These are phyloP conservation scores for Phytophthora sansomeana DNA, from an alignment of 352 stramenopile genomes.

Conservation along the genomic window DNA sequence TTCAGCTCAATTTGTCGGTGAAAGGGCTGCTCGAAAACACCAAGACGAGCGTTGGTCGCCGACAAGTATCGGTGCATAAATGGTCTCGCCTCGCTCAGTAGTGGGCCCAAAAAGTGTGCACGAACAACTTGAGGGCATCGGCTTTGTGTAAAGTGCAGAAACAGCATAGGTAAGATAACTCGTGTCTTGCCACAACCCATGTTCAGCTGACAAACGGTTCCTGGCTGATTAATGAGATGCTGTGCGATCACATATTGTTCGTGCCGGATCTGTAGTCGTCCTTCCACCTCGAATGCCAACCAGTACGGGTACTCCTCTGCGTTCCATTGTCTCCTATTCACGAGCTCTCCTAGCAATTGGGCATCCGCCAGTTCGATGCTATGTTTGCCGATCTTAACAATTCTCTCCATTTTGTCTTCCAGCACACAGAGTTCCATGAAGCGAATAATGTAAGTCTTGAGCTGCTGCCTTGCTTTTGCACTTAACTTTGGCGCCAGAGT, in stretches of 20 bases:
- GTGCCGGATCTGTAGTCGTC: constrained; percentile 75
- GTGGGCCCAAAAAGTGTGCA: constrained; percentile 61
- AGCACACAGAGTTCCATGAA: constrained; percentile 73
- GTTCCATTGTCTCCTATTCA: constrained; percentile 54
- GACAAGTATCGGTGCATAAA: constrained; percentile 74
- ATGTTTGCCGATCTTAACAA: constrained; percentile 28
- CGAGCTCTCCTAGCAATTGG: constrained; percentile 67
- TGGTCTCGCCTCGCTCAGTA: constrained; percentile 71
- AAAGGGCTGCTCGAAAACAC: constrained; percentile 73
- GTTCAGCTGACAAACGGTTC: constrained; percentile 85
- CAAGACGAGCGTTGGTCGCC: constrained; percentile 45
- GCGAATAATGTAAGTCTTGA: constrained; percentile 27
- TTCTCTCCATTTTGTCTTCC: constrained; percentile 59
- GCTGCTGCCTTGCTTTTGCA: constrained; percentile 5
- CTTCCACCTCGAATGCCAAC: constrained; percentile 90
- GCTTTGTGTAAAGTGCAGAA: constrained; percentile 64
- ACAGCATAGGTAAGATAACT: constrained; percentile 90
- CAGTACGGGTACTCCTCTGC: constrained; percentile 70
- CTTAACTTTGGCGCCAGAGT: constrained; percentile 39
- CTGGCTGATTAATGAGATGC: constrained; percentile 71
- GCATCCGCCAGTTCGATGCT: constrained; percentile 18
- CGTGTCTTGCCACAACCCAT: constrained; percentile 89
- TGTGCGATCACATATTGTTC: constrained; percentile 79
- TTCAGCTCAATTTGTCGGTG: constrained; percentile 61
- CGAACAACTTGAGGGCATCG: constrained; percentile 43